Base-by-base conservation (phyloP, 2,329 filamentous ascomycete genomes). In the Sphaerulina musiva region DNA sequence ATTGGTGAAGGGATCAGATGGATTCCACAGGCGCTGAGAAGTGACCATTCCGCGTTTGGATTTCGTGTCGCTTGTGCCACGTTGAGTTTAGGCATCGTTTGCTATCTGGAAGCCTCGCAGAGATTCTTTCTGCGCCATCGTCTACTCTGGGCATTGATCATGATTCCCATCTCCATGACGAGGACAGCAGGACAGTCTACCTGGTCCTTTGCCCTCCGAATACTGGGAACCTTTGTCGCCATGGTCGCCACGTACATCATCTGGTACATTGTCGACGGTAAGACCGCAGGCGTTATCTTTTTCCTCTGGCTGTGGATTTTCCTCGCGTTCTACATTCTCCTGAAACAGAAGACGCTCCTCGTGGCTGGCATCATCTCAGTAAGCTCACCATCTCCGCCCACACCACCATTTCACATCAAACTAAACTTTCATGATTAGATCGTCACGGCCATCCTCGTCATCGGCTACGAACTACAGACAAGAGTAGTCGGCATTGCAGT, bases 61-160 rank as follows among this genome's bases (percentile, higher is more conserved):
- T 82, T 90, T 59, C 79, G 87, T 12, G 84, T 82, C 12, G 85
- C 83, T 0, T 83, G 80, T 59, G 87, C 86, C 0, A 88, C 85
- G 1, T 83, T 89, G 77, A 84, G 81, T 2, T 73, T 90, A 41
- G 86, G 79, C 0, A 81, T 91, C 49, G 68, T 88, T 4, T 83
- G 79, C 0, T 89, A 81, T 64, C 71, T 90, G 12, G 73, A 79
- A 50, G 67, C 77, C 29, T 83, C 84, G 0, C 81, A 88, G 58
- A 59, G 59, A 0, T 90, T 88, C 66, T 91, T 89, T 65, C 74
- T 81, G 10, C 70, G 81, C 54, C 83, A 91, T 63, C 76, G 87
- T 12, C 71, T 89, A 1, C 79, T 90, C 1, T 91, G 87, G 87
- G 84, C 85, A 2, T 80, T 89, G 78, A 86, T 91, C 59, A 88